phyloP scores from a whole-genome alignment of 257 asterid genomes.

The Capsicum rhomboideum region DNA sequence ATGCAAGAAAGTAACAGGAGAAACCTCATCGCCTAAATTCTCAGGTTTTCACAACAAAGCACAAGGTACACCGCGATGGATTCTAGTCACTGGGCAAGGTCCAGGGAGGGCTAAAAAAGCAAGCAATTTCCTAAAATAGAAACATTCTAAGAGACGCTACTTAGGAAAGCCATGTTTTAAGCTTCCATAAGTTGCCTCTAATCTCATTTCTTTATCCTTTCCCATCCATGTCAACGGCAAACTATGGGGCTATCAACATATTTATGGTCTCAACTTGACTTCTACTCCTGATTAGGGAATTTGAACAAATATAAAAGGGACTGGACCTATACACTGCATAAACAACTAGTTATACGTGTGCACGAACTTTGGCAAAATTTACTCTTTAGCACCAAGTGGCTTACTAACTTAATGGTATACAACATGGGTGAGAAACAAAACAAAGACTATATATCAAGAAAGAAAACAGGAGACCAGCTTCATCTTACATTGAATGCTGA shows the following conservation, averaged over 20 bases:
- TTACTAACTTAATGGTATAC: background rate
- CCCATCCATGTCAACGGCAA: background rate
- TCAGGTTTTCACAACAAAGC: background rate
- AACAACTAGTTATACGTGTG: background rate
- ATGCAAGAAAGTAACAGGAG: background rate
- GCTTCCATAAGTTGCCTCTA: background rate
- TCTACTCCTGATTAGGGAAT: background rate
- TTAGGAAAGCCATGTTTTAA: background rate
- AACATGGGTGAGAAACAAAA: background rate
- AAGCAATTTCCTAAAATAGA: background rate
- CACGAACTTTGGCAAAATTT: background rate
- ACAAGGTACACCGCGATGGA: background rate
- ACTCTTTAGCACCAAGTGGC: background rate
- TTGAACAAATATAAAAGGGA: background rate
- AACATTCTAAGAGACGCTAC: background rate
- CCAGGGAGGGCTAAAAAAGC: background rate
- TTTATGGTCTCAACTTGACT: background rate
- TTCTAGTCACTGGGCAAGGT: background rate
- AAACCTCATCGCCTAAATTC: background rate
- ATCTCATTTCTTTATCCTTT: background rate
- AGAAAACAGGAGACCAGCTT: background rate
- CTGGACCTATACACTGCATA: background rate
- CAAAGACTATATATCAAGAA: background rate
- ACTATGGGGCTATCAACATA: background rate
- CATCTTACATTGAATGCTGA: constrained; percentile 78